phyloP scores from a whole-genome alignment of 164 flowering plant species.

The Vitis rupestris region DNA sequence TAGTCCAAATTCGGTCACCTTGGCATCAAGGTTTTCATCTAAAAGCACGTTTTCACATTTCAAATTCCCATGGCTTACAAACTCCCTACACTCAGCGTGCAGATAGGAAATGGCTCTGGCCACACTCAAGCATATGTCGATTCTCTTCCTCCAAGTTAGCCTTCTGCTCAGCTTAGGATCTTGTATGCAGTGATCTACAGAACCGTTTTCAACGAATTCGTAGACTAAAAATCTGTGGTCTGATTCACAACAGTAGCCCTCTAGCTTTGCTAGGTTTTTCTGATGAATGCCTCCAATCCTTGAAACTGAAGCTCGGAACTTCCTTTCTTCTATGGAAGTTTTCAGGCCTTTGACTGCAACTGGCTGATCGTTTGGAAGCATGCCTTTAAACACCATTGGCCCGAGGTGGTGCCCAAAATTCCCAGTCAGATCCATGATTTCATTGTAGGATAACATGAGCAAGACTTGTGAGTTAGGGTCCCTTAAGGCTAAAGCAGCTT shows the following conservation, averaged over 20 bases:
- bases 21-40: slow-evolving; percentile 53
- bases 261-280: slow-evolving; percentile 56
- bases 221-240: slow-evolving; percentile 51
- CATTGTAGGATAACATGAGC: slow-evolving; percentile 43
- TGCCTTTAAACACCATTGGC: slow-evolving; percentile 47
- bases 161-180: slow-evolving; percentile 40
- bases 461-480: slow-evolving; percentile 33
- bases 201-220: slow-evolving; percentile 58
- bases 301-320: slow-evolving; percentile 39
- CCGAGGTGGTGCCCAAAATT: slow-evolving; percentile 57
- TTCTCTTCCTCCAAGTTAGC: slow-evolving; percentile 58
- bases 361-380: slow-evolving; percentile 33
- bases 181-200: slow-evolving; percentile 42
- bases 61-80: slow-evolving; percentile 64
- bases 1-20: slow-evolving; percentile 61
- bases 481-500: slow-evolving; percentile 17
- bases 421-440: slow-evolving; percentile 49
- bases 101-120: slow-evolving; percentile 63
- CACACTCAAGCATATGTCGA: slow-evolving; percentile 48
- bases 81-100: slow-evolving; percentile 69
- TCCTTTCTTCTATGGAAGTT: slow-evolving; percentile 39
- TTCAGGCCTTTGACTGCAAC: slow-evolving; percentile 48
- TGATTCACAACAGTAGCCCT: slow-evolving; percentile 68
- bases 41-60: slow-evolving; percentile 59
- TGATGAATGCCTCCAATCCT: slow-evolving; percentile 62